Evolutionary conservation across 2,329 filamentous ascomycete species (phyloP).

Genomic region (Colletotrichum navitas): DNA sequence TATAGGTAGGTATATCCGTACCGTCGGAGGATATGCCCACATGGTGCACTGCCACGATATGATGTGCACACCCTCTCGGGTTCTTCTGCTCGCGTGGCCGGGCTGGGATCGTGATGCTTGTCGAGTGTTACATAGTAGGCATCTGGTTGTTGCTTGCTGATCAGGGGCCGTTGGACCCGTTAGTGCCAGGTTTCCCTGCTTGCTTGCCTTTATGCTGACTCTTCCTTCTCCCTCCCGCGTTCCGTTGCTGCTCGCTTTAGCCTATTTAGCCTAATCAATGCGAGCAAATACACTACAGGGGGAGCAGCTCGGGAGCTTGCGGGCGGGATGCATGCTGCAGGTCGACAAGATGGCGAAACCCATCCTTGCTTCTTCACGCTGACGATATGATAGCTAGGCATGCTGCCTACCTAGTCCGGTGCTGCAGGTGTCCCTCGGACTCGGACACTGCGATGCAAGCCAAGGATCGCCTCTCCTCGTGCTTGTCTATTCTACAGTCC

Average conservation of each 20-base stretch:
- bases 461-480: not conserved
- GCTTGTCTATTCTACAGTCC: not conserved
- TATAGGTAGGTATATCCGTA: not conserved
- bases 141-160: not conserved
- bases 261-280: slow-evolving; percentile 27
- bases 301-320: slow-evolving; percentile 3
- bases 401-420: not conserved
- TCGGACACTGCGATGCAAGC: not conserved
- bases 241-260: not conserved
- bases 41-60: not conserved
- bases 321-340: slow-evolving; percentile 10
- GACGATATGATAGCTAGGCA: not conserved
- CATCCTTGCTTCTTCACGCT: not conserved
- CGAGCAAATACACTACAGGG: not conserved
- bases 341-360: not conserved
- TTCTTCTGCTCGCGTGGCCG: slow-evolving; percentile 34
- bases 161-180: not conserved
- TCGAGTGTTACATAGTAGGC: not conserved
- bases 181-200: slow-evolving; percentile 13
- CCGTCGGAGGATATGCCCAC: not conserved
- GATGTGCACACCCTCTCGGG: not conserved
- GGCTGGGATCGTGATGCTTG: slow-evolving; percentile 31
- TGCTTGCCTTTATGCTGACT: not conserved
- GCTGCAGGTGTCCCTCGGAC: not conserved
- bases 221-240: slow-evolving; percentile 1